Base-by-base conservation (phyloP, 2,329 filamentous ascomycete genomes). In the Stagonosporopsis vannaccii region DNA sequence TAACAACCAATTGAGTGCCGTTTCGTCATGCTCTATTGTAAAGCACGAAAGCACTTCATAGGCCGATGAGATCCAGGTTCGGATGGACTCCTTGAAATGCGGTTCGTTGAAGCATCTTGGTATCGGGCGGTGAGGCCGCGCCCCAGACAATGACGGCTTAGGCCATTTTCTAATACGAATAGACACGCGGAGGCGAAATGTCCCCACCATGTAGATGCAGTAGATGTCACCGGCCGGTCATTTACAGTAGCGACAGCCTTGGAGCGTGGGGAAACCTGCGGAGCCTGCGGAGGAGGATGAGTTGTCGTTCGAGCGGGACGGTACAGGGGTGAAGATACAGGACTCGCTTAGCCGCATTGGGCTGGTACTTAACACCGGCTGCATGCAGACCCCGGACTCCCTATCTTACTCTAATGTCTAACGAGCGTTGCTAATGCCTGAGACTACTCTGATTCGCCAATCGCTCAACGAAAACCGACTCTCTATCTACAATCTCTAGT, bases 351-450 rank as follows among this genome's bases (percentile, higher is more conserved):
- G 61, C 60, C 60, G 36, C 51, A 54, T 66, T 49, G 44, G 59
- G 66, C 52, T 55, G 66, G 50, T 67, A 64, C 43, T 57, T 50
- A 30, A 62, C 68, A 70, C 35, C 36, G 45, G 28, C 40, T 64
- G 64, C 69, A 67, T 65, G 56, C 36, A 51, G 23, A 43, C 41
- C 44, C 54, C 46, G 54, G 47, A 22, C 39, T 36, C 56, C 56
- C 66, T 67, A 66, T 67, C 60, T 66, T 58, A 55, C 57, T 64
- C 61, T 63, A 71, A 61, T 67, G 58, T 66, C 56, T 65, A 65
- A 66, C 44, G 25, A 37, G 48, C 52, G 37, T 63, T 66, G 53
- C 60, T 61, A 68, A 63, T 58, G 43, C 37, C 44, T 13, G 19
- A 48, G 28, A 22, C 51, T 36, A 32, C 54, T 51, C 37, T 35